Evolutionary conservation across 257 asterid genomes (phyloP), one percentile per base, ranked within the genome.

Genomic region (Cordia subcordata): DNA sequence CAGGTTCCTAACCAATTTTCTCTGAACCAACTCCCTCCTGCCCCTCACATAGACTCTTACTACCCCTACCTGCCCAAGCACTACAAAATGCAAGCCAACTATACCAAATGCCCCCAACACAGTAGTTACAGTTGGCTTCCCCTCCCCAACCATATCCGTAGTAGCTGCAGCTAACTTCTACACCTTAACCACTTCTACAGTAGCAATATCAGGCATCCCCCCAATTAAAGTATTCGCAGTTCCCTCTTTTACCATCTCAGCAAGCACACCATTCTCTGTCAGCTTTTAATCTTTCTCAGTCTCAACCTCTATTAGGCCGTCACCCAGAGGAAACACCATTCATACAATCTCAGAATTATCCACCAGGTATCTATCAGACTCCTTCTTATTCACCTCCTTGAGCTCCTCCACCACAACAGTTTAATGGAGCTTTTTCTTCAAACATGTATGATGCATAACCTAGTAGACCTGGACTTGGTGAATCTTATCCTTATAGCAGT

Each of bases 261-360:
- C 96, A 76, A 59, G 77, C 72, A 39, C 95, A 70, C 63, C 68
- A 79, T 55, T 45, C 81, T 15, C 74, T 74, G 62, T 57, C 83
- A 12, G 33, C 83, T 52, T 55, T 62, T 44, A 77, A 70, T 71
- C 78, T 79, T 21, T 58, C 85, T 17, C 82, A 75, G 63, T 81
- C 82, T 54, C 95, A 69, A 64, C 81, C 78, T 62, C 77, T 82
- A 11, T 37, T 67, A 46, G 76, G 79, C 45, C 93, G 81, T 70
- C 95, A 77, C 60, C 82, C 81, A 11, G 99, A 92, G 71, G 99
- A 86, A 71, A 14, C 85, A 59, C 64, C 75, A 38, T 81, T 82
- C 68, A 49, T 64, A 53, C 84, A 82, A 15, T 61, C 90, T 32
- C 93, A 82, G 73, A 67, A 63, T 40, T 92, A 82, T 78, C 73